A percentile compares a stretch with the other conserved stretches of the same genome.
Conservation (phyloP, 1,284 basidiomycete species). For the Moesziomyces globuligerus region DNA sequence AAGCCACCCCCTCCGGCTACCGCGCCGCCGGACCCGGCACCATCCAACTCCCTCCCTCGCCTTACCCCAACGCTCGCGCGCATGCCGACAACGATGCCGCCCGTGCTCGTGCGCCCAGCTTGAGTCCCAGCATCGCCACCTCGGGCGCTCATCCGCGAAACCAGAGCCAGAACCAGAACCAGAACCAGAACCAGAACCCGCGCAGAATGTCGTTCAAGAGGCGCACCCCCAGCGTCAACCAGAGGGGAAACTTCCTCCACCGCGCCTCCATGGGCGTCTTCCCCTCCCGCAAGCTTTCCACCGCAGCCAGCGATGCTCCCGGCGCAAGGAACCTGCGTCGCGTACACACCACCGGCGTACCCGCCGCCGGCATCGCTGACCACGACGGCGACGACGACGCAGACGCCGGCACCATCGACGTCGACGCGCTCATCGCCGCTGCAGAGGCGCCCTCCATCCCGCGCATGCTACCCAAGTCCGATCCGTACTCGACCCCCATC, state of each 20-base stretch:
- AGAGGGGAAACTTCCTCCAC: conserved; percentile 40
- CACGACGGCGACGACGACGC: conserved; percentile 15
- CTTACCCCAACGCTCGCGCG: conserved; percentile 12
- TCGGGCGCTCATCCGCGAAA: conserved; percentile 4
- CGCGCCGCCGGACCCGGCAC: conserved; percentile 35
- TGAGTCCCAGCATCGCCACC: conserved; percentile 33
- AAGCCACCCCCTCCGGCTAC: conserved; percentile 14
- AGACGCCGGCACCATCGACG: conserved; percentile 27
- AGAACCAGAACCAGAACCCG: too few relatives aligned
- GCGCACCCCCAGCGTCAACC: conserved; percentile 27
- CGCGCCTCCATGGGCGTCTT: conserved; percentile 54
- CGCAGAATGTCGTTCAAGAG: conserved; percentile 49
- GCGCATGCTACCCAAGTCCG: conserved; percentile 33
- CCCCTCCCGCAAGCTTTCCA: conserved; percentile 24
- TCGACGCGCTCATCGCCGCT: conserved; percentile 38
- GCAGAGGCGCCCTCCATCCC: conserved; percentile 39
- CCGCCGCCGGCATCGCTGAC: conserved; percentile 3
- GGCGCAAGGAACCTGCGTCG: conserved; percentile 19
- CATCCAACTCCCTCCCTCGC: conserved; percentile 40
- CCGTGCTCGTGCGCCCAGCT: conserved; percentile 18
- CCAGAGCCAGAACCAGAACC: too few relatives aligned
- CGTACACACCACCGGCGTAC: conserved; percentile 33
- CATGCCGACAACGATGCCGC: neutral
- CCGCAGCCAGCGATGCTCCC: conserved; percentile 25
- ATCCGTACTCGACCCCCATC: conserved; percentile 57